Evolutionary conservation across 116 monocot species (phyloP).

Genomic region (Trichopus zeylanicus): DNA sequence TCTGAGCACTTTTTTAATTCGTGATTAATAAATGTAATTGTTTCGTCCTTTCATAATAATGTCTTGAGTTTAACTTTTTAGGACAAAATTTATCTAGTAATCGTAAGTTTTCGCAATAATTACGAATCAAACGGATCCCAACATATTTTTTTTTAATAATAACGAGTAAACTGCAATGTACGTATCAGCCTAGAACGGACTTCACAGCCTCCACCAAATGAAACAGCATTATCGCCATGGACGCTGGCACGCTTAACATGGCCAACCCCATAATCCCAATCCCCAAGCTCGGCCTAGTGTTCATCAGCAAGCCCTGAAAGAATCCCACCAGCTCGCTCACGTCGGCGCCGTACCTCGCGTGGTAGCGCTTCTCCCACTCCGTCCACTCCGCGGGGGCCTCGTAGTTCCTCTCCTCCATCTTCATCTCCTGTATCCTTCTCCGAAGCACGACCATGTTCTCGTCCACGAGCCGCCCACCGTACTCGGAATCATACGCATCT

Average conservation of each 20-base stretch:
- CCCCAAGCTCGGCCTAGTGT: slow-evolving; percentile 19
- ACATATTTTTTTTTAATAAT: too few relatives aligned
- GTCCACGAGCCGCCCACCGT: slow-evolving; percentile 16
- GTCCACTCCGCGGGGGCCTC: slow-evolving; percentile 26
- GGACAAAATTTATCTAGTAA: too few relatives aligned
- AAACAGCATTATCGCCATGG: slow-evolving; percentile 1
- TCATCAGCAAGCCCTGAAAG: slow-evolving; percentile 18
- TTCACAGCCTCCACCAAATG: background rate
- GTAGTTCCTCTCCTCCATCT: slow-evolving; percentile 17
- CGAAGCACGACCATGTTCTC: slow-evolving; percentile 31
- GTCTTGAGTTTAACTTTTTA: too few relatives aligned
- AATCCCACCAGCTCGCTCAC: slow-evolving; percentile 18
- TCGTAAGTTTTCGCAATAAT: too few relatives aligned
- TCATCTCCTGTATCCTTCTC: slow-evolving; percentile 25
- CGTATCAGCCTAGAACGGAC: too few relatives aligned
- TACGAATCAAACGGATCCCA: too few relatives aligned
- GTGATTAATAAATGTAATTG: too few relatives aligned
- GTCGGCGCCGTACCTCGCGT: slow-evolving; percentile 19
- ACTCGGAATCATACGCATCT: background rate
- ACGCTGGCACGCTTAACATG: slow-evolving; percentile 11
- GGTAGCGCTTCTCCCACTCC: slow-evolving; percentile 34
- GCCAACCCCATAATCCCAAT: slow-evolving; percentile 12
- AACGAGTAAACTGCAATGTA: background rate
- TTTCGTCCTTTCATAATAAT: too few relatives aligned
- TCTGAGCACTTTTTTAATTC: too few relatives aligned